Conservation (phyloP, 2,329 filamentous ascomycete genomes). For the Colletotrichum sp. region DNA sequence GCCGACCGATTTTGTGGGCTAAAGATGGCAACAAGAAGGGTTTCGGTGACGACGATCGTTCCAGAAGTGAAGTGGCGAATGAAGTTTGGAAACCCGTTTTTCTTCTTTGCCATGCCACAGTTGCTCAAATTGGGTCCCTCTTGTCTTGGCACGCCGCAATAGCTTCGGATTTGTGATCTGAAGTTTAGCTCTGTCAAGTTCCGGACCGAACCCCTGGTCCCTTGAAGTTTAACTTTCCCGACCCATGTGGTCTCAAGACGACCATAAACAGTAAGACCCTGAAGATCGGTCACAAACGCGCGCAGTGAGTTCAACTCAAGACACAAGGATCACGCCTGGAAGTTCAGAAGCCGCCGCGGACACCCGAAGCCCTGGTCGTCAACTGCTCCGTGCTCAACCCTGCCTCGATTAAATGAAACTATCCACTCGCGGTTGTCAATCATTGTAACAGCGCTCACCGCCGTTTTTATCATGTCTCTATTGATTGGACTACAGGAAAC, state of each 20-base stretch:
- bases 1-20: neutral
- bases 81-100: neutral
- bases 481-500: neutral
- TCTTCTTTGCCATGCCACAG: neutral
- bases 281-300: neutral
- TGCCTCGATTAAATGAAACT: neutral
- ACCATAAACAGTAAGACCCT: neutral
- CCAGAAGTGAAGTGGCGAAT: neutral
- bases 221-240: neutral
- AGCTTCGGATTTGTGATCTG: neutral
- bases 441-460: neutral
- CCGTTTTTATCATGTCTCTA: neutral
- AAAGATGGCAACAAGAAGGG: neutral
- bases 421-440: neutral
- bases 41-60: neutral
- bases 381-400: neutral
- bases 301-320: neutral
- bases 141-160: neutral
- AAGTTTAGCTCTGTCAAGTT: neutral
- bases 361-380: neutral
- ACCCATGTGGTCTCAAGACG: neutral
- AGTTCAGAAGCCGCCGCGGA: neutral
- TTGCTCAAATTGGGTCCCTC: neutral
- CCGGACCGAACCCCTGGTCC: neutral
- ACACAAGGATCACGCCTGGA: neutral